Percentiles rank a stretch among this genome's conserved stretches.
Conservation (phyloP, 2,329 filamentous ascomycete genomes). For the Fragosphaeria purpurea region DNA sequence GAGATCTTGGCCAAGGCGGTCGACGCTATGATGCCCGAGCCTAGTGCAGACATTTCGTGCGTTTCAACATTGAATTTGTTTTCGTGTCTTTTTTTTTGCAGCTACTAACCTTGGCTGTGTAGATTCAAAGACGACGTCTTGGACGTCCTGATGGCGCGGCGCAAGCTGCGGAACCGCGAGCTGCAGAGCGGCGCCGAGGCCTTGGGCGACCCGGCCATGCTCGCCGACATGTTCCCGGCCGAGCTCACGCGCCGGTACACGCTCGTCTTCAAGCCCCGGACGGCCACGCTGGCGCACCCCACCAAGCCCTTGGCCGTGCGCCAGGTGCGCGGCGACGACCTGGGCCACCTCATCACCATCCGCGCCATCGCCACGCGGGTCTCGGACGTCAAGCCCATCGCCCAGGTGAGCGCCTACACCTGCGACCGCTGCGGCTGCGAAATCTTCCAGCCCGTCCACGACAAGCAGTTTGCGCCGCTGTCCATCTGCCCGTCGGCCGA, state of each 20-base stretch:
- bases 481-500: conserved; percentile 81
- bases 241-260: conserved; percentile 91
- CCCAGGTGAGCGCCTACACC: conserved; percentile 96
- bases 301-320: conserved; percentile 72
- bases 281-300: conserved; percentile 55
- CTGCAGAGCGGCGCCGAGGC: conserved; percentile 58
- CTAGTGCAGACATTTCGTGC: conserved; percentile 62
- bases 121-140: conserved; percentile 94
- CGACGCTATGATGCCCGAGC: conserved; percentile 73
- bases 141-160: conserved; percentile 90
- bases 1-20: conserved; percentile 83
- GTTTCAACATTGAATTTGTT: conserved; percentile 9
- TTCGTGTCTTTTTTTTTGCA: conserved; percentile 2
- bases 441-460: conserved; percentile 90
- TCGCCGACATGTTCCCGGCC: conserved; percentile 75
- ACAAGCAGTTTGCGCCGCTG: conserved; percentile 83
- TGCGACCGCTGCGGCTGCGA: conserved; percentile 95
- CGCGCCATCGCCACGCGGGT: conserved; percentile 91
- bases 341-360: conserved; percentile 87
- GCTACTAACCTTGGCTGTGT: background rate
- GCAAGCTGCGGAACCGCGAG: conserved; percentile 74
- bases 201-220: conserved; percentile 51
- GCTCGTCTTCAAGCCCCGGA: conserved; percentile 87
- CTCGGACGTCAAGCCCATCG: conserved; percentile 92
- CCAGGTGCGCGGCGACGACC: conserved; percentile 83